Base-by-base conservation (phyloP, 1,139 yeast species). In the Eremothecium gossypii region DNA sequence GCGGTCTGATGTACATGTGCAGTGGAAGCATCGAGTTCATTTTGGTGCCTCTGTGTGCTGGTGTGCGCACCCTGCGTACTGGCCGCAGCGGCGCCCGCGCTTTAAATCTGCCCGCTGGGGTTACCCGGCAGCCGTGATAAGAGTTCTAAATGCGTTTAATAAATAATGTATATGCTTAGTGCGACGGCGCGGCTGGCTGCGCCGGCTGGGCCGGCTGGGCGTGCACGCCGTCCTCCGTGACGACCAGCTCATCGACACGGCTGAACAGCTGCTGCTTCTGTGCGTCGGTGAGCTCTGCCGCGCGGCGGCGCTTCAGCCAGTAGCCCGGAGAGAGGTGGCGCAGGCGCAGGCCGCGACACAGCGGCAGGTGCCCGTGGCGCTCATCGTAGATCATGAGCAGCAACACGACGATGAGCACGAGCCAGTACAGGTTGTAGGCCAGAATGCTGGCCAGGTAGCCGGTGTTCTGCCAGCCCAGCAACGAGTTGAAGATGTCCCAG, bases 401-500 rank as follows among this genome's bases (percentile, higher is more conserved):
- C 40, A 86, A 63, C 40, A 71, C 67, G 28, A 65, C 53, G 48
- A 84, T 78, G 43, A 86, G 62, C 10, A 66, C 65, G 32, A 81
- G 49, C 96, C 96, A 87, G 68, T 86, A 87, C 39, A 83, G 53
- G 67, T 84, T 85, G 70, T 87, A 87, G 39, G 87, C 75, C 38
- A 86, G 68, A 47, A 87, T 86, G 1, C 94, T 83, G 43, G 95
- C 94, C 58, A 84, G 76, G 49, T 95, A 86, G 46, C 96, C 96
- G 44, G 87, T 73, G 65, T 85, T 85, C 68, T 84, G 94, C 95
- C 95, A 85, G 50, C 95, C 95, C 43, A 85, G 67, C 43, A 84
- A 64, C 9, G 94, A 83, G 58, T 85, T 86, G 73, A 87, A 86
- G 48, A 87, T 77, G 76, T 84, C 93, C 95, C 95, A 87, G 67